Percentiles rank a stretch among this genome's conserved stretches.
phyloP scores from a whole-genome alignment of 345 rosid species.

The Barbarea vulgaris region DNA sequence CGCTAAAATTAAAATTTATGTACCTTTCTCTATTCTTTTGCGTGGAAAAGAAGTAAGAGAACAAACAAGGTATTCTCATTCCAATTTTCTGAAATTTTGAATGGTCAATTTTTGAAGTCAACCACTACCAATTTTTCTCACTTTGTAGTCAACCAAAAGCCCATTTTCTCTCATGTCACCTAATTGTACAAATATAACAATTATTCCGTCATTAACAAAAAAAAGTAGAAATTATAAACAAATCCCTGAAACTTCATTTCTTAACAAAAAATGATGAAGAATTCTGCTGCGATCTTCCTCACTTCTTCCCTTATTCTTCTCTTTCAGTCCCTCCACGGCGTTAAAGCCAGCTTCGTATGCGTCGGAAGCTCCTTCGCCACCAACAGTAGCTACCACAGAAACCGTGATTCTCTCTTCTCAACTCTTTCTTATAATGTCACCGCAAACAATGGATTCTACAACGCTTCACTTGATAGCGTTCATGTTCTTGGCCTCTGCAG shows the following conservation, averaged over 20 bases:
- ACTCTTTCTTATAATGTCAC: slow-evolving; percentile 38
- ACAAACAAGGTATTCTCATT: background rate
- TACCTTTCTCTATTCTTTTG: too few species aligned
- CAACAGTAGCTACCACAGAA: slow-evolving; percentile 26
- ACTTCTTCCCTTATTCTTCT: slow-evolving; percentile 1
- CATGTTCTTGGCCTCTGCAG: slow-evolving; percentile 44
- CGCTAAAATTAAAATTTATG: too few species aligned
- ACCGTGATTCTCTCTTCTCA: slow-evolving; percentile 42
- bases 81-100: background rate
- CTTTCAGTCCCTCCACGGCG: slow-evolving; percentile 12
- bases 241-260: background rate
- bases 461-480: slow-evolving; percentile 36
- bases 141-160: background rate
- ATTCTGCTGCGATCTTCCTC: background rate
- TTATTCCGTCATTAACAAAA: background rate
- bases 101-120: background rate
- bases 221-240: background rate
- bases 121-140: background rate
- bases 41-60: background rate
- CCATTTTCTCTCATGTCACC: background rate
- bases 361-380: slow-evolving; percentile 32
- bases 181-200: background rate
- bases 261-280: slow-evolving; percentile 14
- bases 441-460: slow-evolving; percentile 35
- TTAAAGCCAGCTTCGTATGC: slow-evolving; percentile 1